Evolutionary conservation across 306 rosid species (phyloP).

Genomic region (Ceratonia siliqua): DNA sequence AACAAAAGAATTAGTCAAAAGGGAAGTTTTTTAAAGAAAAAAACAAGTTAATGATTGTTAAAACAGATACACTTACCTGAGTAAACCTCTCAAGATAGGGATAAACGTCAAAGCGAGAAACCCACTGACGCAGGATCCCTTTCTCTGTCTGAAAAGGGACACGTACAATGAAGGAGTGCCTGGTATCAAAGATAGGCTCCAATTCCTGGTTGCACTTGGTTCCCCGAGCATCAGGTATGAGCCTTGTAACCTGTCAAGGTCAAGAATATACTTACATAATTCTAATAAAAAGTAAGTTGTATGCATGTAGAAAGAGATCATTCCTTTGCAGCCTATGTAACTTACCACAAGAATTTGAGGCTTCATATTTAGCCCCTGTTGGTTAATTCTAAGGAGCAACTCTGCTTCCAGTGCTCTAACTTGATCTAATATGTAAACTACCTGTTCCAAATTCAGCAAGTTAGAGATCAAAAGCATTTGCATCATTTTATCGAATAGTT

Average conservation of each 20-base stretch:
- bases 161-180: slow-evolving; percentile 66
- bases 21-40: background rate
- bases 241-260: slow-evolving; percentile 67
- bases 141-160: slow-evolving; percentile 75
- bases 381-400: slow-evolving; percentile 63
- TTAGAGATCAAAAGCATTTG: background rate
- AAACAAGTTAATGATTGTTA: slow-evolving; percentile 10
- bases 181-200: slow-evolving; percentile 73
- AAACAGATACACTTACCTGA: slow-evolving; percentile 44
- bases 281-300: background rate
- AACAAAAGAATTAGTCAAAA: background rate
- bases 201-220: slow-evolving; percentile 76
- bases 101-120: slow-evolving; percentile 87
- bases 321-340: slow-evolving; percentile 2
- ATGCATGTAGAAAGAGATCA: background rate
- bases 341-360: slow-evolving; percentile 89
- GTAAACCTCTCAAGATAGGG: slow-evolving; percentile 84
- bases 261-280: slow-evolving; percentile 18
- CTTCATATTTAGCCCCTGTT: slow-evolving; percentile 70
- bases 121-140: slow-evolving; percentile 70
- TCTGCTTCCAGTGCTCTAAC: slow-evolving; percentile 89
- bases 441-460: slow-evolving; percentile 43
- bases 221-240: slow-evolving; percentile 86
- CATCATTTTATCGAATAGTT: background rate
- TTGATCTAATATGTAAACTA: slow-evolving; percentile 93